Conservation (phyloP, 805 yeast species). For the Ogataea paraovalis region DNA sequence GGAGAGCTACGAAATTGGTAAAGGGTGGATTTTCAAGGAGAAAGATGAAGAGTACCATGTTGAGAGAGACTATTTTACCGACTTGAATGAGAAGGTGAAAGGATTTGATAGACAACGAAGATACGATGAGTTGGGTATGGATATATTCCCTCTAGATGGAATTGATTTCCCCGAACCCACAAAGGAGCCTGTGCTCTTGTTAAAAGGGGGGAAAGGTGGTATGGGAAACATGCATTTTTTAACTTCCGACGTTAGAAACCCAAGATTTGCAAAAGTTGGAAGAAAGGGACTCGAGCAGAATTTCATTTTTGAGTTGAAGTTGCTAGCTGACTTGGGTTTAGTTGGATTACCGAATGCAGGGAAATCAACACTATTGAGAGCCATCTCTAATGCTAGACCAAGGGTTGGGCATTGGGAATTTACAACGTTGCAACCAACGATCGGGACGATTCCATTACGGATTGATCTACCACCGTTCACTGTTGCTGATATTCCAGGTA, state of each 20-base stretch:
- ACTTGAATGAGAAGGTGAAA: constrained; percentile 59
- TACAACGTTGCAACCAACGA: constrained; percentile 86
- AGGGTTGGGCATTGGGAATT: constrained; percentile 96
- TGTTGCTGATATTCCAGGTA: constrained; percentile 97
- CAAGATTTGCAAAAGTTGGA: constrained; percentile 82
- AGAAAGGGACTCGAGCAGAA: constrained; percentile 60
- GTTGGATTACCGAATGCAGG: constrained; percentile 98
- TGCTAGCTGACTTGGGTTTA: constrained; percentile 88
- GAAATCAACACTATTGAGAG: constrained; percentile 80
- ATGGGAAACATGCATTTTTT: constrained; percentile 95
- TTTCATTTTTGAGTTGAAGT: constrained; percentile 78
- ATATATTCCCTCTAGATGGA: constrained; percentile 78
- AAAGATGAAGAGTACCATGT: constrained; percentile 67
- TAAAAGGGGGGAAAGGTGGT: constrained; percentile 91
- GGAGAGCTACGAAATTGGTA: constrained; percentile 59
- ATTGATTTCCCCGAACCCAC: constrained; percentile 64
- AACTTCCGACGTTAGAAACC: constrained; percentile 80
- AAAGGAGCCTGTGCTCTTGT: constrained; percentile 59
- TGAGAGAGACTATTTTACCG: constrained; percentile 60
- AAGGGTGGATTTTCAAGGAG: constrained; percentile 88
- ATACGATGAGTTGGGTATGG: constrained; percentile 55
- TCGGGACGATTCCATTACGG: constrained; percentile 77
- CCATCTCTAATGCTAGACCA: constrained; percentile 86
- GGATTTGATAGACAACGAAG: constrained; percentile 58
- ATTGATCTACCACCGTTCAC: constrained; percentile 71